phyloP scores from a whole-genome alignment of 805 yeast genomes.

The Candida nemodendra region DNA sequence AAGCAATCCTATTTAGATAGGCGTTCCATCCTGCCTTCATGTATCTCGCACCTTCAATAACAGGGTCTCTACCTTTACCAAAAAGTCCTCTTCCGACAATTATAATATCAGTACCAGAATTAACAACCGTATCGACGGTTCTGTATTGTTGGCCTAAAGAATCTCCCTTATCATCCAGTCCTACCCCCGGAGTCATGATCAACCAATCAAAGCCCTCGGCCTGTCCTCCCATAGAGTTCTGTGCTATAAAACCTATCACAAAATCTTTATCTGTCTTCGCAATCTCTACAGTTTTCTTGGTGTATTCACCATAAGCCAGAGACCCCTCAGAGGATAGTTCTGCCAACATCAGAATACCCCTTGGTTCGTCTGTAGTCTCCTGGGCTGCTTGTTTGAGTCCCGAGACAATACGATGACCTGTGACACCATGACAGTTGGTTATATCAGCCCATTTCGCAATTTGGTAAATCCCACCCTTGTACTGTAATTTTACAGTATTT shows the following conservation, averaged over 20 bases:
- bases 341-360: conserved; percentile 93
- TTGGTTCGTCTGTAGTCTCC: conserved; percentile 68
- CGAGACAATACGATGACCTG: conserved; percentile 89
- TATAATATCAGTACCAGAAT: conserved; percentile 88
- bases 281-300: conserved; percentile 82
- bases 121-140: conserved; percentile 80
- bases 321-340: conserved; percentile 94
- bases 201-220: conserved; percentile 92
- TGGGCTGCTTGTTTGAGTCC: conserved; percentile 84
- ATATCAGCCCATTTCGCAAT: conserved; percentile 96
- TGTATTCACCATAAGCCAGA: conserved; percentile 88
- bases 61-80: conserved; percentile 92
- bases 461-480: conserved; percentile 82
- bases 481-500: conserved; percentile 92
- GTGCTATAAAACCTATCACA: conserved; percentile 96
- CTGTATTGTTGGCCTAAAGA: conserved; percentile 95
- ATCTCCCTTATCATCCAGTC: conserved; percentile 95
- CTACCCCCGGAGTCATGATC: conserved; percentile 98
- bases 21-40: conserved; percentile 95
- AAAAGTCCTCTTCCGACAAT: conserved; percentile 98
- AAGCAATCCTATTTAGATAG: conserved; percentile 47
- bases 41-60: conserved; percentile 83
- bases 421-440: conserved; percentile 96
- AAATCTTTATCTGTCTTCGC: conserved; percentile 81
- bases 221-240: conserved; percentile 77